phyloP scores from a whole-genome alignment of 306 rosid genomes.

The Rosa persica region DNA sequence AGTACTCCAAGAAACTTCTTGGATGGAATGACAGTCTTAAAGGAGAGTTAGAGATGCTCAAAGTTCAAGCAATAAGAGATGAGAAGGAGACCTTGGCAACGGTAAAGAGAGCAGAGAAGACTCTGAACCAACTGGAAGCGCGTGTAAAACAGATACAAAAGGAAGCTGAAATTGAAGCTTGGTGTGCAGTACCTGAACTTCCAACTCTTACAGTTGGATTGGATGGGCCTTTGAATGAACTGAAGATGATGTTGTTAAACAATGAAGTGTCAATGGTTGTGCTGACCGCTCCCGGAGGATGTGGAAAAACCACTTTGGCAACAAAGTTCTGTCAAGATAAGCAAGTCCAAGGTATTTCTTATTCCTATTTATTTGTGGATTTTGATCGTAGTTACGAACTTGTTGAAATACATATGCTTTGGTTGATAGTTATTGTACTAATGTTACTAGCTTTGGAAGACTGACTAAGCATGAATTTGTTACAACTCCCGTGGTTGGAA shows the following conservation, averaged over 20 bases:
- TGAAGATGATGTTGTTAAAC: conserved; percentile 38
- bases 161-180: background rate
- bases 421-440: background rate
- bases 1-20: no score
- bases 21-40: no score
- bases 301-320: conserved; percentile 56
- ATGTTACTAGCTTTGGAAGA: background rate
- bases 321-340: conserved; percentile 41
- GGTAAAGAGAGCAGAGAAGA: background rate
- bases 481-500: background rate
- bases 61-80: no score
- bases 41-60: no score
- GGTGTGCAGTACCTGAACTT: conserved; percentile 36
- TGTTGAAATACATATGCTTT: background rate
- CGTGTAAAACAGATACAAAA: no score
- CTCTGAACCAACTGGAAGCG: background rate
- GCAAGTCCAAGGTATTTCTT: conserved; percentile 38
- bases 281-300: conserved; percentile 49
- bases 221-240: conserved; percentile 38
- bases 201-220: conserved; percentile 41
- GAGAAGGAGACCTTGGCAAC: no score
- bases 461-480: background rate
- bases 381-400: background rate
- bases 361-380: background rate
- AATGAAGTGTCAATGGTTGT: conserved; percentile 25